Percentiles rank a stretch among this genome's conserved stretches.
Evolutionary conservation across 768 basidiomycete species (phyloP).

Genomic region (Rubroboletus pulcherrimus): DNA sequence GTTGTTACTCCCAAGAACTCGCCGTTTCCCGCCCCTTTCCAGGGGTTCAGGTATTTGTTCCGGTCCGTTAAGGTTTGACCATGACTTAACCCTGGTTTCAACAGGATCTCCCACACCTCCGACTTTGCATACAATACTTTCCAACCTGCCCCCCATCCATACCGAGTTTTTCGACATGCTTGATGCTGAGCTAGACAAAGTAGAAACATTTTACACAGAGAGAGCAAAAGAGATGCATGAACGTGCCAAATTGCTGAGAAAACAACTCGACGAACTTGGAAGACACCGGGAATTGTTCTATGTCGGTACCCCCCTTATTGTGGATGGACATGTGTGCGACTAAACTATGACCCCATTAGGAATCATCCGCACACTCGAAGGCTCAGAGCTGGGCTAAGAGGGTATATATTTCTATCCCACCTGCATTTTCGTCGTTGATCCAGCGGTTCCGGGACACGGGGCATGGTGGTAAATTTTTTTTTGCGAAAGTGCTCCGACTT

Average conservation of each 20-base stretch:
- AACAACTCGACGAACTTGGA: constrained; percentile 71
- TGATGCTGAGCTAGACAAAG: constrained; percentile 78
- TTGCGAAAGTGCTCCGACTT: not conserved
- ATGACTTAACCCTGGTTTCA: not conserved
- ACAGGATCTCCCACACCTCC: constrained; percentile 23
- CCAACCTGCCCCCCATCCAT: constrained; percentile 57
- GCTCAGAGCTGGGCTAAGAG: constrained; percentile 13
- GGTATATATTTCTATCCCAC: constrained; percentile 1
- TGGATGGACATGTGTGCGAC: not conserved
- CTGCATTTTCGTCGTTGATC: constrained; percentile 2
- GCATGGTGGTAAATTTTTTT: constrained; percentile 1
- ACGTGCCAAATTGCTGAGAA: constrained; percentile 46
- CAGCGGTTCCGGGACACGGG: not conserved
- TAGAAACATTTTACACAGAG: constrained; percentile 77
- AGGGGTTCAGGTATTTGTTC: constrained; percentile 12
- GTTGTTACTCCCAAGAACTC: not conserved
- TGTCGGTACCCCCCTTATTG: constrained; percentile 39
- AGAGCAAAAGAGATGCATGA: constrained; percentile 61
- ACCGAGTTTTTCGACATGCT: constrained; percentile 71
- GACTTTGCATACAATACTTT: constrained; percentile 47
- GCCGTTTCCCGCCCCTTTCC: not conserved
- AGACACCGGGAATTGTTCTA: constrained; percentile 61
- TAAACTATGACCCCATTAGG: constrained; percentile 11
- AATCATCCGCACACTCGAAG: constrained; percentile 6
- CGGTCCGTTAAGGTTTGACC: not conserved